Evolutionary conservation across 2,329 filamentous ascomycete genomes (phyloP).

Genomic region (Ophiostoma novo-ulmi): DNA sequence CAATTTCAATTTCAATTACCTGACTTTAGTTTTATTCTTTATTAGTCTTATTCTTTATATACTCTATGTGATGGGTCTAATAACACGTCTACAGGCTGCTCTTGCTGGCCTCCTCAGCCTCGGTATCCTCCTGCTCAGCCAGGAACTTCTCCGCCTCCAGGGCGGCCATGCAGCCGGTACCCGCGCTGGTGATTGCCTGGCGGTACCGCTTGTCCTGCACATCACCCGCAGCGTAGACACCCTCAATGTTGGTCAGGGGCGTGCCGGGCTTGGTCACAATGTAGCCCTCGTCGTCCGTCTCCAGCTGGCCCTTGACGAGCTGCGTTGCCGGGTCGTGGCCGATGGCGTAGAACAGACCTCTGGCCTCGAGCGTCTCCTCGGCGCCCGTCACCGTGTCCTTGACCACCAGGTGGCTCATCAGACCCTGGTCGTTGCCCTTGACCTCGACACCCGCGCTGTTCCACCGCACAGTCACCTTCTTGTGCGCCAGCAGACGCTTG

Average conservation of each 20-base stretch:
- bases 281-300: slow-evolving; percentile 87
- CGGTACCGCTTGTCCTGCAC: slow-evolving; percentile 98
- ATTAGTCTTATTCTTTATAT: neutral
- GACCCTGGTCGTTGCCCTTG: slow-evolving; percentile 73
- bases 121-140: slow-evolving; percentile 64
- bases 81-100: slow-evolving; percentile 22
- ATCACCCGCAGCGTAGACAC: slow-evolving; percentile 94
- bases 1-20: neutral
- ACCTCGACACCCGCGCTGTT: slow-evolving; percentile 78
- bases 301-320: slow-evolving; percentile 82
- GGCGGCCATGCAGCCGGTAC: slow-evolving; percentile 90
- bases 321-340: slow-evolving; percentile 89
- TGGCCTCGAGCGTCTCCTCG: slow-evolving; percentile 80
- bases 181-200: slow-evolving; percentile 95
- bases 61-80: neutral
- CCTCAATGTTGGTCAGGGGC: slow-evolving; percentile 78
- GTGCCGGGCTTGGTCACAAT: slow-evolving; percentile 84
- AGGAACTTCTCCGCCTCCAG: slow-evolving; percentile 94
- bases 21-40: neutral
- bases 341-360: slow-evolving; percentile 93
- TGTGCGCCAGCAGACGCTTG: slow-evolving; percentile 70
- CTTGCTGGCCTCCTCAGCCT: slow-evolving; percentile 46
- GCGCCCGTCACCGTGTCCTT: slow-evolving; percentile 71
- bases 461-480: slow-evolving; percentile 87
- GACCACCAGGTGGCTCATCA: slow-evolving; percentile 85